Base-by-base conservation (phyloP, 805 yeast species). In the Metschnikowia similis region DNA sequence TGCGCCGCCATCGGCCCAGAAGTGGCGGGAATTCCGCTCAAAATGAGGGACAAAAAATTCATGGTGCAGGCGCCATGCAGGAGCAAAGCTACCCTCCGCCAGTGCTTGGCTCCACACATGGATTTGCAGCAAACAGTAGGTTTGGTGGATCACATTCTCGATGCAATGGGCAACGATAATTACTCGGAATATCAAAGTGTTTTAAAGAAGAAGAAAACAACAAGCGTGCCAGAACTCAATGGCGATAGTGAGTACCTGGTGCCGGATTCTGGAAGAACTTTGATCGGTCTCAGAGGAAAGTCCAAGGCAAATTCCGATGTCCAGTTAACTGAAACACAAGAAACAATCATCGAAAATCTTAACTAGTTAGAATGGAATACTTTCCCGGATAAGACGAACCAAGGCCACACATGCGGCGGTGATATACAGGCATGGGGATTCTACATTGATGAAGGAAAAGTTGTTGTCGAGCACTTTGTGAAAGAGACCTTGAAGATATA, bases 331-430 rank as follows among this genome's bases (percentile, higher is more conserved):
- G 36, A 31, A n/a, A 1, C 41, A 5, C 58, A 55, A 37, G 48
- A 51, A 7, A 32, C 26, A 11, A 51, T 55, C 27, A 45, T 49
- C 5, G 14, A 37, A 10, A 32, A 35, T 14, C 48, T 55, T 37
- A 55, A 55, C 45, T 43, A 35, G 30, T 41, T 55, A 35, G 42
- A 46, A 8, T 55, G 58, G 58, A 35, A 41, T 27, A 55, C 53
- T 17, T 53, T 27, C 44, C 56, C 58, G 0, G 58, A 85, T 89
- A 50, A 75, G 84, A 35, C 70, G 77, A 30, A 83, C 92, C 6
- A 75, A 75, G 44, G 79, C 83, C 40, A 79, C 95, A 0, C 96
- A 89, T 61, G 89, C 95, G 1, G 95, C 94, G 1, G 84, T 89
- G 1, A 86, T 89, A 51, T 87, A 84, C 39, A 76, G 96, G 45